phyloP scores from a whole-genome alignment of 129 eudicot species.

The Artemisia tridentata region DNA sequence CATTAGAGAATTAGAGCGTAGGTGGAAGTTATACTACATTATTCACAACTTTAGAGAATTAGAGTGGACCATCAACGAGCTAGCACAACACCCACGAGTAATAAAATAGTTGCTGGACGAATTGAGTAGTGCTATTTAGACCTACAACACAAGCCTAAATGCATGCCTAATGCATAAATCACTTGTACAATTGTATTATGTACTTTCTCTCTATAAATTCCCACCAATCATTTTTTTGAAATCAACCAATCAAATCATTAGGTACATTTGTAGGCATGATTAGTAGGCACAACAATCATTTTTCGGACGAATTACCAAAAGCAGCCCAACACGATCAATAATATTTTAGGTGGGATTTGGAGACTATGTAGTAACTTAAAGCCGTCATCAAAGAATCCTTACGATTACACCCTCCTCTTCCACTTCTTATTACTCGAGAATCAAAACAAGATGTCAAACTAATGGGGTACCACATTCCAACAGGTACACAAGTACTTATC shows the following conservation, averaged over 20 bases:
- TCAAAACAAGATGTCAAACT: conserved; percentile 37
- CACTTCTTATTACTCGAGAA: conserved; percentile 38
- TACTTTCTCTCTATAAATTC: too few relatives aligned
- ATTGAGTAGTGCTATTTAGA: too few relatives aligned
- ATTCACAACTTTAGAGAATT: background rate
- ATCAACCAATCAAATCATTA: too few relatives aligned
- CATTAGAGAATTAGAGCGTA: too few relatives aligned
- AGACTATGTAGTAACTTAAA: conserved; percentile 33
- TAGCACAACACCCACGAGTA: conserved; percentile 35
- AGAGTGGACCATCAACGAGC: conserved; percentile 49
- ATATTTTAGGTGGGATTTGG: conserved; percentile 38
- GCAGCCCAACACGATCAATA: background rate
- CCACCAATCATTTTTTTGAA: too few relatives aligned
- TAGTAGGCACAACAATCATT: too few relatives aligned
- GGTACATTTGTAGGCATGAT: too few relatives aligned
- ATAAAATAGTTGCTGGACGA: conserved; percentile 41
- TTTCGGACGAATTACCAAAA: conserved; percentile 33
- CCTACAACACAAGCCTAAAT: too few relatives aligned
- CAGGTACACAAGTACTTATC: conserved; percentile 34
- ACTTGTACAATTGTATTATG: too few relatives aligned
- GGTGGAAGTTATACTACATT: too few relatives aligned
- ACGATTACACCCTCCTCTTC: conserved; percentile 37
- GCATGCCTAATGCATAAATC: too few relatives aligned
- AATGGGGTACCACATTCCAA: conserved; percentile 41
- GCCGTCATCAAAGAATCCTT: conserved; percentile 51